Evolutionary conservation across 257 asterid genomes (phyloP), one percentile per base, ranked within the genome.

Genomic region (Fraxinus anomala): DNA sequence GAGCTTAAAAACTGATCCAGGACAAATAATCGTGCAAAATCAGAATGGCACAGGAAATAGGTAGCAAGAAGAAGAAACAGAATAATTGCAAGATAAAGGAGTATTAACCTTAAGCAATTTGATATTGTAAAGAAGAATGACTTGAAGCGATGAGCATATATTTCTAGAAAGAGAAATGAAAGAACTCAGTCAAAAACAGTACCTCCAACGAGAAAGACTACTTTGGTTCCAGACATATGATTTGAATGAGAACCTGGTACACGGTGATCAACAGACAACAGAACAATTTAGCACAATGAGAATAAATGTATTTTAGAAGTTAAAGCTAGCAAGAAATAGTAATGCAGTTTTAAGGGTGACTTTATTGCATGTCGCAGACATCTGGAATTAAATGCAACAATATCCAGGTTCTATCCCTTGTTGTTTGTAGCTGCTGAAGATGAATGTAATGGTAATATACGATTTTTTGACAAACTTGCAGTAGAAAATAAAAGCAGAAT

Each of bases 161-260:
- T 56, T 56, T 56, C 13, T 19, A 63, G 33, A 63, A 26, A 63
- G 34, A 63, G 69, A 21, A 59, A 26, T 1, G 30, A 61, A 61
- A 56, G 17, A 6, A 14, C 8, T 23, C 30, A n/a, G 26, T 23
- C 8, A 12, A 24, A 31, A 51, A 13, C 40, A 47, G 44, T 89
- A 91, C 98, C 98, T 89, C 88, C 97, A 71, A 90, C n/a, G 37
- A 94, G 92, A 75, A 89, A 71, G 76, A 85, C 91, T 30, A 85
- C 75, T 80, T 78, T 89, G 30, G 73, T 56, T 76, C 91, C 87
- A 71, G 87, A 82, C 40, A 84, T 59, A 82, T 37, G 84, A 49
- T 70, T 66, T 36, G 84, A 89, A 61, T 44, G 23, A 17, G 88
- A 68, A 68, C 69, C 92, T 82, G 91, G 34, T 82, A 49, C 83